Conservation (phyloP, 2,329 filamentous ascomycete genomes). For the Escovopsis sp. region DNA sequence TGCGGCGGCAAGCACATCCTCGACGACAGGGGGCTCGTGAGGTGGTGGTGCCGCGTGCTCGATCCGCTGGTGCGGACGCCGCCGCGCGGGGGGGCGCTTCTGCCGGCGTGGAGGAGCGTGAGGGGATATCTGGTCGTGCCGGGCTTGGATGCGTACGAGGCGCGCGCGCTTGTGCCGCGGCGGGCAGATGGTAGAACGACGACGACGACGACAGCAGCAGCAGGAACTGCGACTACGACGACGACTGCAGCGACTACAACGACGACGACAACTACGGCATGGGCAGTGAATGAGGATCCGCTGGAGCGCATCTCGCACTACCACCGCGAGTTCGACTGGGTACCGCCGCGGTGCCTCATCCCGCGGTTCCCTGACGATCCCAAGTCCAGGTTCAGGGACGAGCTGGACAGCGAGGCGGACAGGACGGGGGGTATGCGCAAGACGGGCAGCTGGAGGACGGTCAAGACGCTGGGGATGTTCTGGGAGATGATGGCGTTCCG, state of each 20-base stretch:
- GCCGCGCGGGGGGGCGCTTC: slow-evolving; percentile 13
- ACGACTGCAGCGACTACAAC: too few species aligned
- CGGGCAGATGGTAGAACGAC: slow-evolving; percentile 27
- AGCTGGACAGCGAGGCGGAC: slow-evolving; percentile 71
- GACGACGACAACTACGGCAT: too few species aligned
- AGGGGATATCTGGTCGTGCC: slow-evolving; percentile 78
- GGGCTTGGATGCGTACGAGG: slow-evolving; percentile 71
- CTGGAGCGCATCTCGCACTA: slow-evolving; percentile 52
- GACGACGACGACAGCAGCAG: slow-evolving; percentile 40
- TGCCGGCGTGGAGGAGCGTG: slow-evolving; percentile 28
- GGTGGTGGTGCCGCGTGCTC: slow-evolving; percentile 88
- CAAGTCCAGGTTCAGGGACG: slow-evolving; percentile 76
- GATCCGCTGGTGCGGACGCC: slow-evolving; percentile 53
- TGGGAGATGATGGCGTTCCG: slow-evolving; percentile 98
- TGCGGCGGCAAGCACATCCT: slow-evolving; percentile 79
- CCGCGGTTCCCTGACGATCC: slow-evolving; percentile 91
- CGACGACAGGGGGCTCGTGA: slow-evolving; percentile 77
- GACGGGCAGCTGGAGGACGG: slow-evolving; percentile 64
- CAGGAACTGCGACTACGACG: too few species aligned
- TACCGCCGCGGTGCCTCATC: slow-evolving; percentile 71
- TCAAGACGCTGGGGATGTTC: slow-evolving; percentile 76
- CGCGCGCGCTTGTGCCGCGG: slow-evolving; percentile 60
- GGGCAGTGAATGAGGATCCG: slow-evolving; percentile 37
- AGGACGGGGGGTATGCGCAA: slow-evolving; percentile 39
- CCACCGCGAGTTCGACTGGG: slow-evolving; percentile 38